Conservation (phyloP, 23 red algal genomes). For the Gracilaria domingensis region DNA sequence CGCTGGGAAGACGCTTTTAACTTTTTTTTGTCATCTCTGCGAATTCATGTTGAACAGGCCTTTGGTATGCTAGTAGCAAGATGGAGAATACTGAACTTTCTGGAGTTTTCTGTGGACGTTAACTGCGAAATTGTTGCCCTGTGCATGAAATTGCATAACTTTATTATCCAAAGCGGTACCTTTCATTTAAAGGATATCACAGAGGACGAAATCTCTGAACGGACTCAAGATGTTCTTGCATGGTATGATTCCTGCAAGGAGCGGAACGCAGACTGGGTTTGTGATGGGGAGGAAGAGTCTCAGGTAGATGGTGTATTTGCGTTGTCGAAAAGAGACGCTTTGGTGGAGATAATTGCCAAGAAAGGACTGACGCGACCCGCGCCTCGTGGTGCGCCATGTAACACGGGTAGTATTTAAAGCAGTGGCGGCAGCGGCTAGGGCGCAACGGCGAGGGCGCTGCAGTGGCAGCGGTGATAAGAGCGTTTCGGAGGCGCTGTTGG, state of each 20-base stretch:
- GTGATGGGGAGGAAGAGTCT: not conserved
- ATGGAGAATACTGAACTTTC: not conserved
- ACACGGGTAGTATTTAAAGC: too few species aligned
- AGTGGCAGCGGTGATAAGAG: too few species aligned
- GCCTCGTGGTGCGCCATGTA: not conserved
- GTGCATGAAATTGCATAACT: slow-evolving; percentile 18
- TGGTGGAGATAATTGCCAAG: not conserved
- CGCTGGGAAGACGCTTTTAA: slow-evolving; percentile 18
- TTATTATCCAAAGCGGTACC: not conserved
- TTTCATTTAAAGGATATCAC: not conserved
- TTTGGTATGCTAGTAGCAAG: slow-evolving; percentile 2
- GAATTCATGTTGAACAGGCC: slow-evolving; percentile 30
- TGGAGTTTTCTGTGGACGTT: slow-evolving; percentile 13
- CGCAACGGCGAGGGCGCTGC: too few species aligned
- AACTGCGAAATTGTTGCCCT: not conserved
- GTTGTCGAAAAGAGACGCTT: not conserved
- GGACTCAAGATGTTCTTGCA: not conserved
- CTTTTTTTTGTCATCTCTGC: slow-evolving; percentile 1
- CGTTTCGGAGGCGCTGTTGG: too few species aligned
- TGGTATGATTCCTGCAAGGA: slow-evolving; percentile 13
- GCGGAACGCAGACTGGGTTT: not conserved
- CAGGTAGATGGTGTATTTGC: not conserved
- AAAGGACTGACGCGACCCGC: not conserved
- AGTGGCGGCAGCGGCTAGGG: too few species aligned
- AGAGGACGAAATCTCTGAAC: not conserved